Evolutionary conservation across 768 basidiomycete genomes (phyloP), one percentile per base, ranked within the genome.

Genomic region (Cystofilobasidium ferigula): DNA sequence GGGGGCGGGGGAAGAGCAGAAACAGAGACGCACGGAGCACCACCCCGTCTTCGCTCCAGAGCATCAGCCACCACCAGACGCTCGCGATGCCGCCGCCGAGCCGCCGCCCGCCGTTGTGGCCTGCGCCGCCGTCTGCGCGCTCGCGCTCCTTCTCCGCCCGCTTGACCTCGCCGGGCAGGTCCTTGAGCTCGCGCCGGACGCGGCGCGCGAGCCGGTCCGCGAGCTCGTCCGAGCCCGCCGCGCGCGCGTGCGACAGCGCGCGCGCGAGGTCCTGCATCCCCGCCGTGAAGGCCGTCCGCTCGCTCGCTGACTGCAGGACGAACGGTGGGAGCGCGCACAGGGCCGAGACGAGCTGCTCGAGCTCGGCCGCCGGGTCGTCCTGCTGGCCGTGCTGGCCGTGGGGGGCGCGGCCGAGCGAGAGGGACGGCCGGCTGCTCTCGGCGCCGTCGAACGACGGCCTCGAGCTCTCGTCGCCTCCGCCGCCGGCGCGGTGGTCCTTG

Each of bases 1-100:
- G 30, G 10, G 7, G 28, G 35, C 10, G 57, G 36, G 57, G 36
- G 16, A 12, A 9, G 30, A 22, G 7, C 22, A n/a, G 51, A 10
- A 9, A 22, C 28, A 22, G 43, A 28, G 32, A 59, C 64, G 38
- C 38, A 65, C 64, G 30, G 24, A 61, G 24, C 3, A 65, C 51
- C 34, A 24, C 51, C 35, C 51, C 57, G 20, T 65, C 64, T 26
- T 40, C 47, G 22, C 48, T 40, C 45, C 59, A 57, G 20, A 57
- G 30, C 64, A 65, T 59, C 28, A 65, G 34, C 48, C 57, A 57
- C 64, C 64, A 65, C 64, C 64, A 65, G 26, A 65, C 57, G 35
- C 51, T 58, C 1, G 64, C 57, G n/a, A 65, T 48, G 24, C 43
- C 51, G 9, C 54, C 45, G 3, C 45, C 45, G n/a, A 57, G 54